phyloP scores from a whole-genome alignment of 2,329 filamentous ascomycete species.

The Cordyceps cicadae region DNA sequence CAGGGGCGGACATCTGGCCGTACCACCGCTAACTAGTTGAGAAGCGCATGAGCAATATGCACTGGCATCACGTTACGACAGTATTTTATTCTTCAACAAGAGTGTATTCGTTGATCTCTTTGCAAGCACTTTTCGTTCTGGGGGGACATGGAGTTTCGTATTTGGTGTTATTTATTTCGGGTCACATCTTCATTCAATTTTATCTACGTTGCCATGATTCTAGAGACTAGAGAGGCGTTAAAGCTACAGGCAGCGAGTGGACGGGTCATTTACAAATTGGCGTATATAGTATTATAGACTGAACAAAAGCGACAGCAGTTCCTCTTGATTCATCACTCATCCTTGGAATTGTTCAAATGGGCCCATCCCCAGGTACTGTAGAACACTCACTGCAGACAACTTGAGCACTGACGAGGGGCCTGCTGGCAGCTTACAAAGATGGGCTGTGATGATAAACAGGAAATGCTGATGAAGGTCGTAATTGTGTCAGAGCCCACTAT shows the following conservation, averaged over 20 bases:
- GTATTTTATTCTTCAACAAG: neutral
- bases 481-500: too few species aligned
- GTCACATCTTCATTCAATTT: neutral
- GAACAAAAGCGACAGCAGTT: neutral
- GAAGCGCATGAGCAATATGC: neutral
- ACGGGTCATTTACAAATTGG: neutral
- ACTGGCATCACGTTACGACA: neutral
- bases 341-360: neutral
- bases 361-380: too few species aligned
- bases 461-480: too few species aligned
- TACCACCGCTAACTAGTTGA: constrained; percentile 4
- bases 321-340: neutral
- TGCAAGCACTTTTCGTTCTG: neutral
- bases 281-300: neutral
- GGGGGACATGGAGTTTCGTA: neutral
- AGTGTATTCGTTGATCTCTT: neutral
- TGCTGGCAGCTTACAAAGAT: too few species aligned
- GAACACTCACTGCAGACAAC: too few species aligned
- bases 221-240: neutral
- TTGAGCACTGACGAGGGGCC: too few species aligned
- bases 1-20: constrained; percentile 7
- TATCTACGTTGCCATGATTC: neutral
- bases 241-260: neutral
- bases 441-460: too few species aligned
- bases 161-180: neutral